These are phyloP conservation scores for Metschnikowia colocasiae DNA, from an alignment of 805 yeast genomes.

Conservation along the genomic window DNA sequence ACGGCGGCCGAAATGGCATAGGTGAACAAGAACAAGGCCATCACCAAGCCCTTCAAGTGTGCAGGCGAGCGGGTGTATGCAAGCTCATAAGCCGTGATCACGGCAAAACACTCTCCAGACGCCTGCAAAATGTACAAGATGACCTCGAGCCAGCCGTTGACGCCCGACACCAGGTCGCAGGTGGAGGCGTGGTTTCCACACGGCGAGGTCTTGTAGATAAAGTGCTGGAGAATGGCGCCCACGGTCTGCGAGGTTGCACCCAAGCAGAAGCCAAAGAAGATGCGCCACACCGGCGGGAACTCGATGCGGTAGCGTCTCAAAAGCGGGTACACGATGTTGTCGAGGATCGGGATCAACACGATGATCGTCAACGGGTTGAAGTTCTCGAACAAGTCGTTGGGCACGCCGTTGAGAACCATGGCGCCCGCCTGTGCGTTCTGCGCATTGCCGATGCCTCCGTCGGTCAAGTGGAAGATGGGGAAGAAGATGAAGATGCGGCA, in stretches of 20 bases:
- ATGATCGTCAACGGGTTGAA: slow-evolving; percentile 55
- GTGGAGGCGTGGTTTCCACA: slow-evolving; percentile 47
- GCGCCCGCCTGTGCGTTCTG: slow-evolving; percentile 54
- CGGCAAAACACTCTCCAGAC: slow-evolving; percentile 51
- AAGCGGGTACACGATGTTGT: slow-evolving; percentile 45
- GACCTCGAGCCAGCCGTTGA: slow-evolving; percentile 30
- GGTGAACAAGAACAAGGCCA: slow-evolving; percentile 43
- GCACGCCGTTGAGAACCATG: slow-evolving; percentile 50
- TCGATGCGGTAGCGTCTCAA: slow-evolving; percentile 36
- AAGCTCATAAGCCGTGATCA: slow-evolving; percentile 49
- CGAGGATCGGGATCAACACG: slow-evolving; percentile 49
- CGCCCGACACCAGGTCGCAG: slow-evolving; percentile 30
- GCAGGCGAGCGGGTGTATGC: slow-evolving; percentile 53
- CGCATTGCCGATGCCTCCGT: slow-evolving; percentile 46
- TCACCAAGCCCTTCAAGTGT: slow-evolving; percentile 47
- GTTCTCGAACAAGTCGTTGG: slow-evolving; percentile 53
- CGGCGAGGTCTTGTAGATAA: slow-evolving; percentile 46
- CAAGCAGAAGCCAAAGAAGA: slow-evolving; percentile 45
- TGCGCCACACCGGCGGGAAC: slow-evolving; percentile 38
- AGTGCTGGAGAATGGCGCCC: slow-evolving; percentile 49
- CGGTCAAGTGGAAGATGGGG: slow-evolving; percentile 38
- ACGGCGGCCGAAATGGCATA: slow-evolving; percentile 49
- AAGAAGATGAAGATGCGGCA: slow-evolving; percentile 46
- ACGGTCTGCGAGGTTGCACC: slow-evolving; percentile 46
- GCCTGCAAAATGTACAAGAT: slow-evolving; percentile 43